Evolutionary conservation across 1,284 basidiomycete species (phyloP), one percentile per base, ranked within the genome.

Genomic region (Volvariella volvacea): DNA sequence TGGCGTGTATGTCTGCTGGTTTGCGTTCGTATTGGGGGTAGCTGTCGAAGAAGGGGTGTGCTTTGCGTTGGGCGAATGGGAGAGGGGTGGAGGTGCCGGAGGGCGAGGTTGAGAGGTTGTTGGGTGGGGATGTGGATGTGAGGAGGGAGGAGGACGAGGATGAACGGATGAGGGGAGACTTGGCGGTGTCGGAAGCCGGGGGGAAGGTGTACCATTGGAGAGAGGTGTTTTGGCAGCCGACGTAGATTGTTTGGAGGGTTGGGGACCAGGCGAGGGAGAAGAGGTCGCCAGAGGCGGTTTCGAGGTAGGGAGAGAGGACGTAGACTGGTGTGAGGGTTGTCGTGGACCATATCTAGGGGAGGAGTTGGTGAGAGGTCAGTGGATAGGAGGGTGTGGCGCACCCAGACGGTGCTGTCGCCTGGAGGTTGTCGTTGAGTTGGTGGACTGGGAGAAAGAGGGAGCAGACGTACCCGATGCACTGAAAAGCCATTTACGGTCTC

Each of bases 181-280:
- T 28, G 25, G 6, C 12, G 25, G 14, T 55, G 55, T 17, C 64
- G 61, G n/a, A n/a, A n/a, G n/a, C n/a, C n/a, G n/a, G n/a, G n/a
- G n/a, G n/a, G 60, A 91, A 88, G 54, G 76, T 68, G 58, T 83
- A 79, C 88, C 88, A 93, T 56, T 93, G 90, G 25, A 94, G 73
- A 2, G 86, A 88, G 0, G 91, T 92, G 59, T 92, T 88, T 63
- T 96, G 90, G 56, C 90, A 90, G 20, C 92, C 93, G 44, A 96
- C 73, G 61, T 88, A 95, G 32, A 96, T 70, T 0, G 84, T 88
- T 49, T 83, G 78, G 7, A 82, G 70, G 8, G 66, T 59, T 1
- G 80, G 68, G 10, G 82, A 83, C 88, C 91, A 98, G 0, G 80
- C 78, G 2, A 98, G 70, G 30, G 87, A 91, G 67, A 92, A 94